These are phyloP conservation scores for Boletus coccyginus DNA, from an alignment of 768 basidiomycete genomes.

Conservation along the genomic window DNA sequence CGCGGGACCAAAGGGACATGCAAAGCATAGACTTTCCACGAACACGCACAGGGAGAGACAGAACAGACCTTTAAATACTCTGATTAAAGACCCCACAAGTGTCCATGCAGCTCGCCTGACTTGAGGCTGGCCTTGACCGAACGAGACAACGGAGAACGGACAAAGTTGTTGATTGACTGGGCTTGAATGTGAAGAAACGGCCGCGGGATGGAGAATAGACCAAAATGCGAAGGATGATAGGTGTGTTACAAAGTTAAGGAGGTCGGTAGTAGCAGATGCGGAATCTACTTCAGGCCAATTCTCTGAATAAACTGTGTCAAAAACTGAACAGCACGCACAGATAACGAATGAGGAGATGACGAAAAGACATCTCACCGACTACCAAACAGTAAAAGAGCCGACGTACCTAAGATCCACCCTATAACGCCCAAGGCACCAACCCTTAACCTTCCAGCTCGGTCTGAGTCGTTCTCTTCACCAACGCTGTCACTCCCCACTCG, in stretches of 20 bases:
- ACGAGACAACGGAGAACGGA: slow-evolving; percentile 15
- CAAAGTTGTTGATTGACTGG: slow-evolving; percentile 31
- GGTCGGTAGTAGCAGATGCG: not conserved
- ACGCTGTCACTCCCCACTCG: slow-evolving; percentile 25
- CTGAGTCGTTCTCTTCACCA: slow-evolving; percentile 66
- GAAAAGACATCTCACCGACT: not conserved
- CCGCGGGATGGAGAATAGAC: slow-evolving; percentile 53
- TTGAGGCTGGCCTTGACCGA: slow-evolving; percentile 66
- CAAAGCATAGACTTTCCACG: not conserved
- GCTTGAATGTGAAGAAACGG: slow-evolving; percentile 36
- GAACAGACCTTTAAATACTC: slow-evolving; percentile 43
- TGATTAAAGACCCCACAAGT: slow-evolving; percentile 46
- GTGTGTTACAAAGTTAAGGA: slow-evolving; percentile 1
- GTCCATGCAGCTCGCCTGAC: slow-evolving; percentile 74
- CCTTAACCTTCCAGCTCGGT: slow-evolving; percentile 66
- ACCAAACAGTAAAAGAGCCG: not conserved
- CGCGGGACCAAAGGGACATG: not conserved
- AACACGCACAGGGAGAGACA: not conserved
- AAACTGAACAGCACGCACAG: not conserved
- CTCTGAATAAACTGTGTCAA: slow-evolving; percentile 12
- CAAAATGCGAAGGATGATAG: slow-evolving; percentile 48
- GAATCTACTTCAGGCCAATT: slow-evolving; percentile 10
- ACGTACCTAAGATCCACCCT: slow-evolving; percentile 61
- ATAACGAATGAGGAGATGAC: not conserved
- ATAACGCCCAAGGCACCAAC: slow-evolving; percentile 66